Conservation (phyloP, 768 basidiomycete species). For the Amyloporia xantha region DNA sequence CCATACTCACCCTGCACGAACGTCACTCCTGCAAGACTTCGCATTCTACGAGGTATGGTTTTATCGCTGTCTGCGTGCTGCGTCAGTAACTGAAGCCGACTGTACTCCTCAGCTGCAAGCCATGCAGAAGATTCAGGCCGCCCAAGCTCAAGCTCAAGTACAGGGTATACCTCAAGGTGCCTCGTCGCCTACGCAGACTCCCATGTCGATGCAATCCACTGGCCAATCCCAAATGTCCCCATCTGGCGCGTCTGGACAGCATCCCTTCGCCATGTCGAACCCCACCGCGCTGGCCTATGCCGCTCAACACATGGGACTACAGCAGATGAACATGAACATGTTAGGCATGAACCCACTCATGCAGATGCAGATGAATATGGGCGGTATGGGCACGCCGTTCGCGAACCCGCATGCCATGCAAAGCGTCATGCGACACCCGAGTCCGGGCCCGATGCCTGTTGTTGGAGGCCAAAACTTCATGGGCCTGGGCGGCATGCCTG, state of each 20-base stretch:
- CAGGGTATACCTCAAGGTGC: slow-evolving; percentile 18
- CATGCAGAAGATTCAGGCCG: slow-evolving; percentile 59
- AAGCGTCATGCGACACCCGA: slow-evolving; percentile 79
- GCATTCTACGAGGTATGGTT: slow-evolving; percentile 78
- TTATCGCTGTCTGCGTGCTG: background rate
- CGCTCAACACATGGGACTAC: slow-evolving; percentile 37
- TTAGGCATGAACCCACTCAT: slow-evolving; percentile 58
- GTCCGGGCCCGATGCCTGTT: slow-evolving; percentile 44
- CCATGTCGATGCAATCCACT: slow-evolving; percentile 20
- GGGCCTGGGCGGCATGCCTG: slow-evolving; percentile 25
- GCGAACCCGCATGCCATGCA: slow-evolving; percentile 73
- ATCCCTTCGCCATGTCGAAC: slow-evolving; percentile 42
- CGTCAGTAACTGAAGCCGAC: slow-evolving; percentile 4
- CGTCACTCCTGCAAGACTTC: slow-evolving; percentile 89
- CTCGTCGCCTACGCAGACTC: slow-evolving; percentile 24
- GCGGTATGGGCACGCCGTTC: slow-evolving; percentile 40
- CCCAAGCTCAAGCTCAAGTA: slow-evolving; percentile 23
- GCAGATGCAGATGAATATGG: slow-evolving; percentile 52
- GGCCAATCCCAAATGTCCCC: slow-evolving; percentile 32
- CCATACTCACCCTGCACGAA: slow-evolving; percentile 87
- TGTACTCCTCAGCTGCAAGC: slow-evolving; percentile 58
- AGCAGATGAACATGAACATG: slow-evolving; percentile 51
- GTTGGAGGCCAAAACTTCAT: slow-evolving; percentile 25
- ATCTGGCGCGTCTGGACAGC: slow-evolving; percentile 35
- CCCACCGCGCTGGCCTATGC: slow-evolving; percentile 50